Evolutionary conservation across 345 rosid genomes (phyloP).

Genomic region (Excoecaria agallocha): DNA sequence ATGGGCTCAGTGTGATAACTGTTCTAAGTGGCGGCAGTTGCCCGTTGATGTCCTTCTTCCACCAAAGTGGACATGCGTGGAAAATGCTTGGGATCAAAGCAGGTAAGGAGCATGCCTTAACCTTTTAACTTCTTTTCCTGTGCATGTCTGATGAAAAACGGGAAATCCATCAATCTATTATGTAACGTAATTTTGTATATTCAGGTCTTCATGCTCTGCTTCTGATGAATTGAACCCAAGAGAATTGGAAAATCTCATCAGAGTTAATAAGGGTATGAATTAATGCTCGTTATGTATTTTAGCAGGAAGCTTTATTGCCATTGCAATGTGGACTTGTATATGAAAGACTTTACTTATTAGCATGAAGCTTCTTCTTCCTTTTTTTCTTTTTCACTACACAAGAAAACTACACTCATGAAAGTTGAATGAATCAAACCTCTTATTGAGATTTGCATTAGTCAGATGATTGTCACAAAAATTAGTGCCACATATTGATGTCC

Average conservation of each 20-base stretch:
- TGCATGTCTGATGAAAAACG: background rate
- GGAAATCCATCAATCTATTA: background rate
- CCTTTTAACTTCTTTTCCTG: constrained; percentile 3
- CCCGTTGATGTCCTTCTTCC: constrained; percentile 89
- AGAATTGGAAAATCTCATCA: constrained; percentile 75
- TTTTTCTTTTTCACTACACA: too few relatives aligned
- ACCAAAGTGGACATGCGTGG: constrained; percentile 75
- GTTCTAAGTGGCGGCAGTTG: constrained; percentile 87
- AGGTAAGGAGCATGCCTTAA: constrained; percentile 41
- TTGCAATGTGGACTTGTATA: background rate
- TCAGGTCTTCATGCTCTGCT: constrained; percentile 83
- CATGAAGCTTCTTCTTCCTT: background rate
- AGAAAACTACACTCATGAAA: background rate
- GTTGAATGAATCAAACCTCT: background rate
- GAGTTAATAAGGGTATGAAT: constrained; percentile 53
- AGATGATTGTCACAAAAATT: background rate
- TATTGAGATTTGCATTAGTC: background rate
- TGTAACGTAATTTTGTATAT: constrained; percentile 14
- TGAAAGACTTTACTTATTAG: background rate
- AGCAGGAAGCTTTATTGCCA: background rate
- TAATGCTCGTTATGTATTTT: constrained; percentile 14
- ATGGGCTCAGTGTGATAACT: constrained; percentile 92
- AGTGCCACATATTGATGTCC: background rate
- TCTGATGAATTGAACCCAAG: constrained; percentile 76
- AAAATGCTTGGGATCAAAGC: constrained; percentile 76